Base-by-base conservation (phyloP, 768 basidiomycete genomes). In the Omphalotus guepiniiformis region DNA sequence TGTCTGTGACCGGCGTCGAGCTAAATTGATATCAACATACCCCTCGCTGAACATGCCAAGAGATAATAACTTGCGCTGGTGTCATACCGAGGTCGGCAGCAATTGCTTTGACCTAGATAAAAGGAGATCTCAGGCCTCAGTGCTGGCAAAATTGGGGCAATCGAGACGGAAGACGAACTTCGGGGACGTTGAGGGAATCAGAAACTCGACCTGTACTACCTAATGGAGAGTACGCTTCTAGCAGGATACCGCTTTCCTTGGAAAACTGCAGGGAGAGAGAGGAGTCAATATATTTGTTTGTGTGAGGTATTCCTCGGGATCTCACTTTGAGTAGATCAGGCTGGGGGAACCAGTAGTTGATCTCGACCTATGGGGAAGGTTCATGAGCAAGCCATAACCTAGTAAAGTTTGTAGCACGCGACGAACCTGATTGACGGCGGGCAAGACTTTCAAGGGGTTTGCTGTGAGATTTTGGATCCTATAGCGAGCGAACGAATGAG, bases 151-250 rank as follows among this genome's bases (percentile, higher is more conserved):
- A 8, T 23, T 4, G n/a, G n/a, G n/a, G n/a, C n/a, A n/a, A n/a
- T n/a, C n/a, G n/a, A n/a, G n/a, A n/a, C n/a, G n/a, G n/a, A n/a
- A 47, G 15, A 39, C 39, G 2, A 49, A 75, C 81, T 68, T 75
- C 79, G 15, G 82, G 81, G 27, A 82, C 65, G n/a, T 69, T 56
- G 39, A 88, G 74, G 6, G 75, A 73, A 49, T 78, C 69, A 47
- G 73, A 69, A 6, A 86, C 84, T 55, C 75, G 75, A 36, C 74
- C 68, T 41, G 65, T 69, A 52, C 85, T 77, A 40, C 86, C 86
- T 2, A 89, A 72, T 1, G 87, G 87, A 11, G 86, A 89, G 65
- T 87, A 89, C 9, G 88, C 85, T 56, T 88, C 80, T 3, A 88
- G 72, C 12, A 88, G 70, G 16, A 89, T 56, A 15, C 70, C 69